Evolutionary conservation across 768 basidiomycete species (phyloP), one percentile per base, ranked within the genome.

Genomic region (Albatrellus ellisii): DNA sequence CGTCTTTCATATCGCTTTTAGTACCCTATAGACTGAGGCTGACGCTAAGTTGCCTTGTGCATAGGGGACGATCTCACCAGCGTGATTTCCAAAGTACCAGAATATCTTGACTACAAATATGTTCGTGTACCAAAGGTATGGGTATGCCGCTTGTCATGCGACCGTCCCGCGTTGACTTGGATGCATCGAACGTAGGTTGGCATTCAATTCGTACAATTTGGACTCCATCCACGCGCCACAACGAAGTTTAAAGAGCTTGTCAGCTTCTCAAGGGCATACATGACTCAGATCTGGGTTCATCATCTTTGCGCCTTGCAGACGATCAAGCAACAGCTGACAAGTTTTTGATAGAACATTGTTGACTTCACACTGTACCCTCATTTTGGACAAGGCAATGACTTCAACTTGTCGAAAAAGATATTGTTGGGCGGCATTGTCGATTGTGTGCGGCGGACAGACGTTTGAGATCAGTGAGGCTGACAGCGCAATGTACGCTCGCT

Each of bases 371-470:
- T n/a, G n/a, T n/a, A n/a, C n/a, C n/a, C n/a, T n/a, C n/a, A n/a
- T n/a, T n/a, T n/a, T n/a, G n/a, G n/a, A n/a, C n/a, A n/a, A n/a
- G n/a, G n/a, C n/a, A n/a, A n/a, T n/a, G n/a, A n/a, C n/a, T n/a
- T n/a, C n/a, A n/a, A n/a, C n/a, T n/a, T n/a, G n/a, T n/a, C n/a
- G n/a, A n/a, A n/a, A n/a, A 80, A 47, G 36, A 89, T 71, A 17
- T 77, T 71, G 46, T 72, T 71, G 52, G 76, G 74, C 6, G 85
- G 61, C 14, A 78, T 66, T 0, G 70, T 65, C n/a, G 78, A 77
- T 82, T 87, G 45, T 12, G 38, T 40, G 22, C 26, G 6, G 31
- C 46, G 34, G 44, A 14, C 15, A 43, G 38, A 15, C 39, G 22
- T 9, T 12, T 24, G 4, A 26, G 6, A 27, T 8, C 6, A 22